Evolutionary conservation across 768 basidiomycete genomes (phyloP).

Genomic region (Mycena galopus): DNA sequence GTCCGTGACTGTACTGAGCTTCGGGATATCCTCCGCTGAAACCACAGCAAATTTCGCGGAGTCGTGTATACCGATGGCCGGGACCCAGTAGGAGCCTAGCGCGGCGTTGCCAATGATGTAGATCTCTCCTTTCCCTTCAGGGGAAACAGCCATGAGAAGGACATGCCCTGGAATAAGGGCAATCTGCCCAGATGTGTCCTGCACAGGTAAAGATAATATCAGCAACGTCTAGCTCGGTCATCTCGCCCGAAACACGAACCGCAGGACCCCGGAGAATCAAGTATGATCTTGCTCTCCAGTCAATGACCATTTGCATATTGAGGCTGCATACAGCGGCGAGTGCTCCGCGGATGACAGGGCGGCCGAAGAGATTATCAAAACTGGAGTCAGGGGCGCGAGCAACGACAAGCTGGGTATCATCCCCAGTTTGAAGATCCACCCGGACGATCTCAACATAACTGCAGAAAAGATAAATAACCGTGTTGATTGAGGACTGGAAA

Average conservation of each 20-base stretch:
- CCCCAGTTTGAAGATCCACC: slow-evolving; percentile 6
- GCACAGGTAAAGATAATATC: neutral
- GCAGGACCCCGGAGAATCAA: neutral
- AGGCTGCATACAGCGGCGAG: neutral
- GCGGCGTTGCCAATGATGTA: slow-evolving; percentile 1
- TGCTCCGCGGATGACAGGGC: neutral
- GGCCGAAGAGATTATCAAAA: neutral
- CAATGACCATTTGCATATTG: neutral
- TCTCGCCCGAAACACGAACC: neutral
- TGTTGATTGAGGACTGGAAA: no score
- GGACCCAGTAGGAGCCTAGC: neutral
- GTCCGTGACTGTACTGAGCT: neutral
- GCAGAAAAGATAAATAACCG: neutral
- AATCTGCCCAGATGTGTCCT: neutral
- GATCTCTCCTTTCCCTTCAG: neutral
- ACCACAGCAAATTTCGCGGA: neutral
- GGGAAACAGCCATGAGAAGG: neutral
- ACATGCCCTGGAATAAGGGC: neutral
- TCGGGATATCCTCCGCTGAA: neutral
- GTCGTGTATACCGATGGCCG: neutral
- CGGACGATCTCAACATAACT: slow-evolving; percentile 17
- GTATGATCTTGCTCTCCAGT: neutral
- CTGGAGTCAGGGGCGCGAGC: neutral
- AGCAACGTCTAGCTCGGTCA: neutral
- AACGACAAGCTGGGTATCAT: neutral